Evolutionary conservation across 805 yeast genomes (phyloP).

Genomic region (Saccharomycopsis schoenii): DNA sequence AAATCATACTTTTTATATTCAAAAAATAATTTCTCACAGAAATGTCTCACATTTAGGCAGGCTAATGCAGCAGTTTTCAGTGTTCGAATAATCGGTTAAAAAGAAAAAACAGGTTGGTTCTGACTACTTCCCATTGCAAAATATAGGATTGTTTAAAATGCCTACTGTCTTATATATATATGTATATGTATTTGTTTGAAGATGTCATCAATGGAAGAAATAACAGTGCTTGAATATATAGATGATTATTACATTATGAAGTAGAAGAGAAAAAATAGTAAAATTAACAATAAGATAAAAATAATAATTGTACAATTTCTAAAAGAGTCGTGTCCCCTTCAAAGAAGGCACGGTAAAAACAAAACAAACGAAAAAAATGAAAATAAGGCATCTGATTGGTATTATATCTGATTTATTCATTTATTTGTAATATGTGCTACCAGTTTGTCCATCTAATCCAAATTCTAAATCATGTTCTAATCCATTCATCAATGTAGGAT

Average conservation of each 20-base stretch:
- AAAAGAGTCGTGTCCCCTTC: not conserved
- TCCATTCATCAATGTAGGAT: constrained; percentile 27
- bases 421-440: constrained; percentile 1
- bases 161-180: too few relatives aligned
- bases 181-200: too few relatives aligned
- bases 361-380: not conserved
- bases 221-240: too few relatives aligned
- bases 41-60: too few relatives aligned
- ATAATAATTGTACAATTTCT: not conserved
- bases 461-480: constrained; percentile 58
- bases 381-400: not conserved
- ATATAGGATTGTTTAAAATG: too few relatives aligned
- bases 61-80: not conserved
- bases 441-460: constrained; percentile 44
- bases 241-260: not conserved
- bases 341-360: not conserved
- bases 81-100: not conserved
- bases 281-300: not conserved
- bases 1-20: too few relatives aligned
- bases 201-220: too few relatives aligned
- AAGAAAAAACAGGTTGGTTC: too few relatives aligned
- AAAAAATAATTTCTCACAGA: too few relatives aligned
- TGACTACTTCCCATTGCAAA: too few relatives aligned
- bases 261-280: not conserved
- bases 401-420: too few relatives aligned